Conservation (phyloP, 2,329 filamentous ascomycete genomes). For the Xylaria sp. region DNA sequence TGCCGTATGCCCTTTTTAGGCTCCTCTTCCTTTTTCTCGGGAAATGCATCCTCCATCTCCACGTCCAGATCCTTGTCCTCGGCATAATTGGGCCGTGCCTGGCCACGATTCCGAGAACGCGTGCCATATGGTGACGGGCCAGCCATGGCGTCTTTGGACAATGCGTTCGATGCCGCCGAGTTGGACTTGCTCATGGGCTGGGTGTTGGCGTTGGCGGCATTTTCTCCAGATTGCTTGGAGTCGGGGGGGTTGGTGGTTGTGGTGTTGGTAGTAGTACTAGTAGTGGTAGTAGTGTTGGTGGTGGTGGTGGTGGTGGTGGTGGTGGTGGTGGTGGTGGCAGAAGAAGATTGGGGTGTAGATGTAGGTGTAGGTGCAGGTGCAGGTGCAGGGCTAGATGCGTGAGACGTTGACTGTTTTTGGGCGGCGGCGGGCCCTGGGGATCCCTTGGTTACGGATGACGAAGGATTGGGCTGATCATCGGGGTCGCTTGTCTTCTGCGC, state of each 20-base stretch:
- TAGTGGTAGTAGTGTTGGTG: constrained; percentile 13
- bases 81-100: constrained; percentile 89
- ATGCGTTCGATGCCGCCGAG: constrained; percentile 56
- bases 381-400: constrained; percentile 45
- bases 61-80: constrained; percentile 92
- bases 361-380: constrained; percentile 32
- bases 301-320: constrained; percentile 11
- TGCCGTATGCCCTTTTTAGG: constrained; percentile 66
- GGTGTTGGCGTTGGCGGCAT: constrained; percentile 52
- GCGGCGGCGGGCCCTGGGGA: constrained; percentile 44
- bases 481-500: constrained; percentile 50
- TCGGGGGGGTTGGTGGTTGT: constrained; percentile 37
- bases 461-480: constrained; percentile 50
- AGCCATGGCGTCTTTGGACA: constrained; percentile 60
- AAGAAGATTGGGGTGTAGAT: constrained; percentile 33
- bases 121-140: constrained; percentile 85
- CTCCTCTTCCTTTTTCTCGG: constrained; percentile 65
- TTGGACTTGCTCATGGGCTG: constrained; percentile 61
- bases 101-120: constrained; percentile 88
- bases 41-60: constrained; percentile 78
- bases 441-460: constrained; percentile 49
- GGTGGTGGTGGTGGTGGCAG: constrained; percentile 18
- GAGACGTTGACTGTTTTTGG: constrained; percentile 46
- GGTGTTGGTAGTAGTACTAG: constrained; percentile 8
- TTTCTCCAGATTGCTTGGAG: constrained; percentile 45